phyloP scores from a whole-genome alignment of 2,329 filamentous ascomycete species.

The Ascochyta koolunga region DNA sequence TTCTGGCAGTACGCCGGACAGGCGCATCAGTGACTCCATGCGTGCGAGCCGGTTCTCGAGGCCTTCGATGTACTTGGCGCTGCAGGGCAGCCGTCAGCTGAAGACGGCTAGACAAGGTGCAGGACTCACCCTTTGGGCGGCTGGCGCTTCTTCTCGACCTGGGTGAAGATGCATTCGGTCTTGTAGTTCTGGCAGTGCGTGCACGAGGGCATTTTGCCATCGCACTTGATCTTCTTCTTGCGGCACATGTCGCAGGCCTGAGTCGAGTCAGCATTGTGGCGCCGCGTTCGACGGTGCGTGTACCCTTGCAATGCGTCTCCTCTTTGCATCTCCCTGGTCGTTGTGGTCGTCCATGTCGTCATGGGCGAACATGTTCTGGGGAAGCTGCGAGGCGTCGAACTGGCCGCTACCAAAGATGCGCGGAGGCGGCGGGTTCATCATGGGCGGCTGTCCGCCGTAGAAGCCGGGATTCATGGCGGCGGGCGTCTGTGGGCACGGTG shows the following conservation, averaged over 20 bases:
- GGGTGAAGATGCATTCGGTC: slow-evolving; percentile 95
- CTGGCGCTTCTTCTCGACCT: slow-evolving; percentile 97
- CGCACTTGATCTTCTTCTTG: slow-evolving; percentile 97
- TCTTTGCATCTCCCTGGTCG: slow-evolving; percentile 76
- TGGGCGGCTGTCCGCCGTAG: slow-evolving; percentile 45
- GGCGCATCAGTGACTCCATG: slow-evolving; percentile 88
- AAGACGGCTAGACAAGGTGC: neutral
- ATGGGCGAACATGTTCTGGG: slow-evolving; percentile 53
- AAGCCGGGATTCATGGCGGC: slow-evolving; percentile 44
- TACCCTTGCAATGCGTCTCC: slow-evolving; percentile 86
- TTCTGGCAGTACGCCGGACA: slow-evolving; percentile 85
- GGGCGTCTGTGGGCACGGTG: neutral
- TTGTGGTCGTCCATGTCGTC: slow-evolving; percentile 60
- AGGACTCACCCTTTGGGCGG: slow-evolving; percentile 83
- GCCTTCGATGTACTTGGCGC: slow-evolving; percentile 96
- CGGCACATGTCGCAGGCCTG: slow-evolving; percentile 96
- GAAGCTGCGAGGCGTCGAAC: slow-evolving; percentile 47
- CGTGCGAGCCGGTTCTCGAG: slow-evolving; percentile 92
- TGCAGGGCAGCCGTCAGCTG: slow-evolving; percentile 45
- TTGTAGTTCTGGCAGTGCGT: slow-evolving; percentile 98
- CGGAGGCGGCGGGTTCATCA: slow-evolving; percentile 47
- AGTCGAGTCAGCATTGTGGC: slow-evolving; percentile 29
- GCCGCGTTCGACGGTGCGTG: slow-evolving; percentile 24
- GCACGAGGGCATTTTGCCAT: slow-evolving; percentile 92
- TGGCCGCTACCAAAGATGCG: slow-evolving; percentile 49